phyloP scores from a whole-genome alignment of 805 yeast species.

The Metschnikowia bowlesiae region DNA sequence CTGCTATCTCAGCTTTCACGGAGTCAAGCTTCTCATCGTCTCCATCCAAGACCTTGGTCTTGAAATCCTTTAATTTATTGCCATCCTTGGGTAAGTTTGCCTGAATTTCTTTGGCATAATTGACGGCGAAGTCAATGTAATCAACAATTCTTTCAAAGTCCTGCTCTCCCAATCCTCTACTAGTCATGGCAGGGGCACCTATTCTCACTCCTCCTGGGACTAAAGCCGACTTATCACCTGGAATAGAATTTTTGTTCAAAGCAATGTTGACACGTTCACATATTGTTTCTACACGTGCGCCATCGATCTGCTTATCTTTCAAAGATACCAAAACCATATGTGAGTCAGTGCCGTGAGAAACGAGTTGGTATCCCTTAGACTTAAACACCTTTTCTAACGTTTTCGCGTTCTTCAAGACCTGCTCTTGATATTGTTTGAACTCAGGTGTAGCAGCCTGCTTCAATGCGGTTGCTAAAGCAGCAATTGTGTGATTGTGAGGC shows the following conservation, averaged over 20 bases:
- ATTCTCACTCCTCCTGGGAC: conserved; percentile 97
- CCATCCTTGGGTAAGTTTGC: conserved; percentile 81
- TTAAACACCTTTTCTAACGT: conserved; percentile 73
- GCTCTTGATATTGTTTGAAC: conserved; percentile 83
- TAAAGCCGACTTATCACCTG: conserved; percentile 95
- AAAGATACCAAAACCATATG: conserved; percentile 91
- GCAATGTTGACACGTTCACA: conserved; percentile 94
- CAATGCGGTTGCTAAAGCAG: conserved; percentile 95
- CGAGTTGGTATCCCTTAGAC: conserved; percentile 70
- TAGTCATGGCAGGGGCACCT: conserved; percentile 98
- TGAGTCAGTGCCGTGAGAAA: conserved; percentile 94
- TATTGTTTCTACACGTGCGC: conserved; percentile 94
- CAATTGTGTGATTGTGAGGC: conserved; percentile 98
- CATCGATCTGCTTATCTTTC: conserved; percentile 87
- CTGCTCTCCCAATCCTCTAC: conserved; percentile 88
- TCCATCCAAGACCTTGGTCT: conserved; percentile 57
- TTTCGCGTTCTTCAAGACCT: conserved; percentile 85
- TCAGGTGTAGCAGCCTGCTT: conserved; percentile 91
- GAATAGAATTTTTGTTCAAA: conserved; percentile 94
- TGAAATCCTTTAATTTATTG: conserved; percentile 94
- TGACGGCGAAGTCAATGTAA: conserved; percentile 56
- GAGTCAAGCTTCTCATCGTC: conserved; percentile 58
- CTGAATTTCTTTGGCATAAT: conserved; percentile 72
- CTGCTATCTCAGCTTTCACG: conserved; percentile 72
- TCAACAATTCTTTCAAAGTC: conserved; percentile 78